Conservation (phyloP, 2,329 filamentous ascomycete species). For the Fusarium sambucinum region DNA sequence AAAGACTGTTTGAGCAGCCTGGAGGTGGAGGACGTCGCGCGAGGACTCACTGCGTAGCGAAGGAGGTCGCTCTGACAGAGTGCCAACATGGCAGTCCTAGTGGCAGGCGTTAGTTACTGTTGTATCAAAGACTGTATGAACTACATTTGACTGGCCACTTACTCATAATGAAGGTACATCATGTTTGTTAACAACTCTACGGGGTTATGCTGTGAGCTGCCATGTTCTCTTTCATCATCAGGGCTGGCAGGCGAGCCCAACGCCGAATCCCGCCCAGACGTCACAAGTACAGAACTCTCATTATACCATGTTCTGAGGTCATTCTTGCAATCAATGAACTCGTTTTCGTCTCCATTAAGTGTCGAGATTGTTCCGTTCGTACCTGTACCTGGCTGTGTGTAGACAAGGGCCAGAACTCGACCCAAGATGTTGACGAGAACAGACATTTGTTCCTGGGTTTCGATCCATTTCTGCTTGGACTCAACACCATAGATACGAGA, state of each 20-base stretch:
- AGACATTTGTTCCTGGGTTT: not conserved
- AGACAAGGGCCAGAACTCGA: not conserved
- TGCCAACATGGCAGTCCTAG: not conserved
- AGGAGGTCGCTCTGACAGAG: not conserved
- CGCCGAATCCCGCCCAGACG: not conserved
- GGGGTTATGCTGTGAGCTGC: not conserved
- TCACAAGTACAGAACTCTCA: not conserved
- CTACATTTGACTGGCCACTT: not conserved
- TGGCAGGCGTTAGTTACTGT: not conserved
- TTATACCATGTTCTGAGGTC: not conserved
- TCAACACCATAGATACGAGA: not conserved
- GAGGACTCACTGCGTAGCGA: not conserved
- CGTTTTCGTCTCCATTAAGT: not conserved
- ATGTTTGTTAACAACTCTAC: not conserved
- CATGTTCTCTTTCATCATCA: not conserved
- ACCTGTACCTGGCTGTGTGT: not conserved
- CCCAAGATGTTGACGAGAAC: not conserved
- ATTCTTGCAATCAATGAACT: not conserved
- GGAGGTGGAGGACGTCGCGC: not conserved
- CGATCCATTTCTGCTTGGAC: not conserved
- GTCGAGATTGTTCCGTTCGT: not conserved
- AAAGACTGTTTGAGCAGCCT: not conserved
- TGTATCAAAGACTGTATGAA: too few relatives aligned
- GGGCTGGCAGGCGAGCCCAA: not conserved
- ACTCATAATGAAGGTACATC: conserved; percentile 4